Evolutionary conservation across 352 stramenopile species (phyloP).

Genomic region (Globisporangium paroecandrum): DNA sequence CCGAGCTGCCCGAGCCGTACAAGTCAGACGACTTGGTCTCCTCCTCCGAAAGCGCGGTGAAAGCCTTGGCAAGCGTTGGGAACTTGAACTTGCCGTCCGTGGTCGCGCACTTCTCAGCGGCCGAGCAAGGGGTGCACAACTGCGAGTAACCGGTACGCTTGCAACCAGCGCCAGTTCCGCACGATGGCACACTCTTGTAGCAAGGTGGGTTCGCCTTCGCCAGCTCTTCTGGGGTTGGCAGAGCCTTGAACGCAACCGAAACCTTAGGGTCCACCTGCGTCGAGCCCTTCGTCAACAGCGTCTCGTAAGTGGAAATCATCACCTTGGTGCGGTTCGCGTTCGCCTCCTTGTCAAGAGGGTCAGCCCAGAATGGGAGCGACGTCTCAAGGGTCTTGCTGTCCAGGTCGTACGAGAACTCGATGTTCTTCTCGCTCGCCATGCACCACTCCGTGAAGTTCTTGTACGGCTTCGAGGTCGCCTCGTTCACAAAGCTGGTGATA

Average conservation of each 20-base stretch:
- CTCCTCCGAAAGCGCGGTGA: slow-evolving; percentile 33
- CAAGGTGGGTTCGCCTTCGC: slow-evolving; percentile 57
- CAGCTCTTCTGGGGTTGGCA: slow-evolving; percentile 49
- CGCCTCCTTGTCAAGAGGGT: slow-evolving; percentile 47
- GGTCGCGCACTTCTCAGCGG: slow-evolving; percentile 32
- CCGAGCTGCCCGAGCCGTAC: neutral
- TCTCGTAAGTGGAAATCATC: slow-evolving; percentile 49
- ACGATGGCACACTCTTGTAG: slow-evolving; percentile 57
- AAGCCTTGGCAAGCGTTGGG: slow-evolving; percentile 57
- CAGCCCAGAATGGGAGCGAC: slow-evolving; percentile 60
- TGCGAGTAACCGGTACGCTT: slow-evolving; percentile 70
- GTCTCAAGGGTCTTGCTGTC: slow-evolving; percentile 34
- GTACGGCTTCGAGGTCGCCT: slow-evolving; percentile 39
- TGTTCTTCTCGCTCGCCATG: slow-evolving; percentile 44
- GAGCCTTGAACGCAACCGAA: slow-evolving; percentile 35
- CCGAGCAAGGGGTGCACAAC: slow-evolving; percentile 56
- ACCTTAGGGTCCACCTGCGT: slow-evolving; percentile 36
- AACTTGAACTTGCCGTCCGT: slow-evolving; percentile 51
- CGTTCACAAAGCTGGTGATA: slow-evolving; percentile 62
- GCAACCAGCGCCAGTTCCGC: slow-evolving; percentile 51
- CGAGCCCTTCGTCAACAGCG: slow-evolving; percentile 38
- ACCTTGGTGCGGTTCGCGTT: slow-evolving; percentile 50
- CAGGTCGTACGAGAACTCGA: slow-evolving; percentile 47
- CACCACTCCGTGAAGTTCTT: slow-evolving; percentile 73
- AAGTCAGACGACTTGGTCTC: slow-evolving; percentile 30